Conservation (phyloP, 2,329 filamentous ascomycete species). For the Aspergillus sp. region DNA sequence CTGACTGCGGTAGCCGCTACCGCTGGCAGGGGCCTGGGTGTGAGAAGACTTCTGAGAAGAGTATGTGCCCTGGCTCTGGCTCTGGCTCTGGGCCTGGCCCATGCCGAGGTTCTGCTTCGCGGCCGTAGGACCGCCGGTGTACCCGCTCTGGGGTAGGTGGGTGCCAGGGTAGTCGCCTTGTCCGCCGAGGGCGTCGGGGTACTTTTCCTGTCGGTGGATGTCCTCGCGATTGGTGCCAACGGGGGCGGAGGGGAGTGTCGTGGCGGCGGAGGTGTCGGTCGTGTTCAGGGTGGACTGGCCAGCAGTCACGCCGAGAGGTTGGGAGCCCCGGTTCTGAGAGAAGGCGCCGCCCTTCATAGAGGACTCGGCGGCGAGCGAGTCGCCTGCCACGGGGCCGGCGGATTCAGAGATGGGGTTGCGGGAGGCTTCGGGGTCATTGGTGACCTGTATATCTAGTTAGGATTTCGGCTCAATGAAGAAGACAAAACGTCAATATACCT, state of each 20-base stretch:
- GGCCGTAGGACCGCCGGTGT: slow-evolving; percentile 32
- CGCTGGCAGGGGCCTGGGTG: slow-evolving; percentile 14
- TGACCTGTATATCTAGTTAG: slow-evolving; percentile 27
- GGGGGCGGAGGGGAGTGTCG: slow-evolving; percentile 47
- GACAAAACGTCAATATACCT: slow-evolving; percentile 23
- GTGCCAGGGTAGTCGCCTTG: slow-evolving; percentile 38
- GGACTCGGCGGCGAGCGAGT: slow-evolving; percentile 76
- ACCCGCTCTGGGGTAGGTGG: slow-evolving; percentile 32
- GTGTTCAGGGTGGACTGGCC: slow-evolving; percentile 56
- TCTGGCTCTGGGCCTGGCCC: too few species aligned
- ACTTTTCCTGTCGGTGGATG: slow-evolving; percentile 41
- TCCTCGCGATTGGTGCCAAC: slow-evolving; percentile 47
- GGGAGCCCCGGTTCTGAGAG: slow-evolving; percentile 55
- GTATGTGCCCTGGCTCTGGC: background rate
- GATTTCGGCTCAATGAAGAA: background rate
- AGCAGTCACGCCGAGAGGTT: slow-evolving; percentile 50
- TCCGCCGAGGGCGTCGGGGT: slow-evolving; percentile 37
- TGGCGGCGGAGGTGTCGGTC: slow-evolving; percentile 54
- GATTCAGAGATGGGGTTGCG: slow-evolving; percentile 59
- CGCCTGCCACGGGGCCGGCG: slow-evolving; percentile 61
- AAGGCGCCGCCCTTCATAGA: slow-evolving; percentile 59
- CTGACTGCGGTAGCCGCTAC: slow-evolving; percentile 25
- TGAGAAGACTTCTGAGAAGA: background rate
- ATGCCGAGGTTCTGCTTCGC: slow-evolving; percentile 30
- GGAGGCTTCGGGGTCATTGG: slow-evolving; percentile 46